Conservation (phyloP, 148 eudicot genomes). For the Vaccinium darrowii region DNA sequence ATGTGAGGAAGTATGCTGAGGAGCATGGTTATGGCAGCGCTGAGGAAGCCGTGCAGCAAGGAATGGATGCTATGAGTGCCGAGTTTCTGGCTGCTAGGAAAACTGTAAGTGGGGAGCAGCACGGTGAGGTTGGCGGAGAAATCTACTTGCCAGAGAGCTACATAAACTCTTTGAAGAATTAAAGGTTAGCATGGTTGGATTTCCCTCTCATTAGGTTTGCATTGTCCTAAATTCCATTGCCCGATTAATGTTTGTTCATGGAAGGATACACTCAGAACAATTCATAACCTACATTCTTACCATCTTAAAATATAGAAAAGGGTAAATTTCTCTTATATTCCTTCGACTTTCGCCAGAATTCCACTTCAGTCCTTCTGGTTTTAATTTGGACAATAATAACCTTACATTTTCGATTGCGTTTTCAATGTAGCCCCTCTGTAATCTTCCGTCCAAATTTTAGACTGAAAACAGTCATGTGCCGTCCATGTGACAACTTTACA, state of each 20-base stretch:
- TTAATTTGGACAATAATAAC: no score
- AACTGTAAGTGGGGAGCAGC: constrained; percentile 92
- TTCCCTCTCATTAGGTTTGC: neutral
- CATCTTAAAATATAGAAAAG: neutral
- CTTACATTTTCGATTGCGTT: no score
- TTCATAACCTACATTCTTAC: neutral
- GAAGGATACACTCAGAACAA: neutral
- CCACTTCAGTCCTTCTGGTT: no score
- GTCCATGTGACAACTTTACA: no score
- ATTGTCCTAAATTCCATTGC: neutral
- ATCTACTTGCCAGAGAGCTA: constrained; percentile 89
- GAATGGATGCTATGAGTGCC: constrained; percentile 97
- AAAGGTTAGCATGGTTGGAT: constrained; percentile 21
- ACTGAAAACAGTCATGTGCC: no score
- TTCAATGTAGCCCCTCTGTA: no score
- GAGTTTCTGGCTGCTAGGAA: constrained; percentile 92
- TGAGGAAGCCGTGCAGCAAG: constrained; percentile 81
- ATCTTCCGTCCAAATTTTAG: no score
- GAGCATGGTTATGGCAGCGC: constrained; percentile 96
- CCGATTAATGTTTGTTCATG: neutral
- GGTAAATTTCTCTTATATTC: no score
- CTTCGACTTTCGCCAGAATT: no score
- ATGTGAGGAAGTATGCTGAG: constrained; percentile 93
- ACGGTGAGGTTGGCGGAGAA: constrained; percentile 95
- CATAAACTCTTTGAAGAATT: constrained; percentile 55